Evolutionary conservation across 139 green algal species (phyloP).

Genomic region (Ulvella scutata): DNA sequence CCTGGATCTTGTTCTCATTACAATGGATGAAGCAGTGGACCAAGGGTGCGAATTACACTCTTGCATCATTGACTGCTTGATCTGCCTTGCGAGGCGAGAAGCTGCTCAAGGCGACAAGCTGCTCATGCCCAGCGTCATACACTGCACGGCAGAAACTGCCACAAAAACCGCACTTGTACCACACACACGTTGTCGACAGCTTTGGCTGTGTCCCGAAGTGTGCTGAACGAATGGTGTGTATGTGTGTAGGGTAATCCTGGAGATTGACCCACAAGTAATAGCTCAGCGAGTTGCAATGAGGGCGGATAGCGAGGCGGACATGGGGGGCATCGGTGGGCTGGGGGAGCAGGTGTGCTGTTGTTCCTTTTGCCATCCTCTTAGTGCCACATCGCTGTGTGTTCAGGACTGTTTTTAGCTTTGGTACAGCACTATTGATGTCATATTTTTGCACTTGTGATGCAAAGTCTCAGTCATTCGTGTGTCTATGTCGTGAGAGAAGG

Average conservation of each 20-base stretch:
- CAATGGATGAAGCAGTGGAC: constrained; percentile 93
- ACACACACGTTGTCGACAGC: background rate
- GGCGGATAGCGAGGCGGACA: constrained; percentile 51
- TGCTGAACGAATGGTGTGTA: background rate
- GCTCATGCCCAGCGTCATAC: background rate
- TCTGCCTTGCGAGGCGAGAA: background rate
- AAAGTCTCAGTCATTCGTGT: background rate
- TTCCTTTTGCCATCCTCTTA: background rate
- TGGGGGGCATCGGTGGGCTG: constrained; percentile 65
- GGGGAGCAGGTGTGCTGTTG: constrained; percentile 8
- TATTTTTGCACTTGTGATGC: background rate
- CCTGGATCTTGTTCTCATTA: constrained; percentile 90
- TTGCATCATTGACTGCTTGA: background rate
- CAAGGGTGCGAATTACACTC: constrained; percentile 40
- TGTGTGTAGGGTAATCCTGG: constrained; percentile 72
- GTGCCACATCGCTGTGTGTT: too few relatives aligned
- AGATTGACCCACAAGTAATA: constrained; percentile 81
- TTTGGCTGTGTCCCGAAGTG: background rate
- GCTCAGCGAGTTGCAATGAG: constrained; percentile 88
- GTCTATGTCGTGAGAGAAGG: too few relatives aligned
- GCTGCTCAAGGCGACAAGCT: background rate
- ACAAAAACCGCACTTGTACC: too few relatives aligned
- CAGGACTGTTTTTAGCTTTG: too few relatives aligned
- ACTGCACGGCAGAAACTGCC: background rate
- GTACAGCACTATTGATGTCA: background rate